Conservation (phyloP, 371 early-diverging fungal species). For the Mucor mucedo region DNA sequence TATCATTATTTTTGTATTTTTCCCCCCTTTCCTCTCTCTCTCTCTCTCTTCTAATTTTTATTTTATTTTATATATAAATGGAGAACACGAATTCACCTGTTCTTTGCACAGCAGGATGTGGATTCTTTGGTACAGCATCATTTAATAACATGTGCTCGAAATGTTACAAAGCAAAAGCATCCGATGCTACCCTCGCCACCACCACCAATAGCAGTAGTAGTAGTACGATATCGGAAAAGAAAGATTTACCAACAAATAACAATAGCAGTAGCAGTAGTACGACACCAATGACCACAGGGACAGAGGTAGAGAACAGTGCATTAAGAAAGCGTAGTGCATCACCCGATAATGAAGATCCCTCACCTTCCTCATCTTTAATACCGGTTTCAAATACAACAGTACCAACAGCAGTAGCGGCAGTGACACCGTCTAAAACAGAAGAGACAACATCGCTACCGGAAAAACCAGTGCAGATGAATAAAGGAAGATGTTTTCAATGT, state of each 20-base stretch:
- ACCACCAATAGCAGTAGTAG: constrained; percentile 15
- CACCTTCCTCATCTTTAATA: too few relatives aligned
- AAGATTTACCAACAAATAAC: too few relatives aligned
- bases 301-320: too few relatives aligned
- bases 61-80: constrained; percentile 32
- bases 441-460: constrained; percentile 15
- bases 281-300: too few relatives aligned
- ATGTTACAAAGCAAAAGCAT: constrained; percentile 65
- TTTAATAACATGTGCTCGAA: constrained; percentile 83
- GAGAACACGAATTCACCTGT: constrained; percentile 57
- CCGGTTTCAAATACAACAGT: background rate
- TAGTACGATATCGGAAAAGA: background rate
- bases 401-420: background rate
- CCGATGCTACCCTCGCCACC: background rate
- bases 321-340: background rate
- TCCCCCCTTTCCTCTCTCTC: constrained; percentile 15
- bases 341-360: background rate
- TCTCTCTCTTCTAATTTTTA: background rate
- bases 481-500: constrained; percentile 79
- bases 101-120: constrained; percentile 69
- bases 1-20: background rate
- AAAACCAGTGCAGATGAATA: constrained; percentile 66
- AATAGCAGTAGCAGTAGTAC: too few relatives aligned
- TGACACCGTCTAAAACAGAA: too few relatives aligned
- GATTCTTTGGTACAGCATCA: constrained; percentile 63